Evolutionary conservation across 495 filamentous ascomycete species (phyloP), one percentile per base, ranked within the genome.

Genomic region (Filosporella fistucella): DNA sequence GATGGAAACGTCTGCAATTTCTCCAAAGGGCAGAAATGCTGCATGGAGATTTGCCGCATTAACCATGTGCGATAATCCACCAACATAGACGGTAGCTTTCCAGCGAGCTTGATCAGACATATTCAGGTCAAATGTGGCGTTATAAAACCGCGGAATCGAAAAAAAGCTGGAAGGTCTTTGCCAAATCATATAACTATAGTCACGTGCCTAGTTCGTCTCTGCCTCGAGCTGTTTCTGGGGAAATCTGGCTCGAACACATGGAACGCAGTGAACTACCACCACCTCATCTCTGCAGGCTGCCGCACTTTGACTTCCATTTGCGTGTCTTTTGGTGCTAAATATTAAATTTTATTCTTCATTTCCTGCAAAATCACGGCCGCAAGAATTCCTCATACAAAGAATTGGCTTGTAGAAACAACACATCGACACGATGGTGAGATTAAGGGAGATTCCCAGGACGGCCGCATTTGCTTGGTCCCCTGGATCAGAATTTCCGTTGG

Each of bases 391-490:
- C n/a, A n/a, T n/a, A n/a, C n/a, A n/a, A 36, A 42, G 28, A 37
- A 36, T 39, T 47, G 33, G 46, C 21, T 41, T 49, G 23, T 28
- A 51, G 23, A 36, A 56, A 42, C 51, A 56, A 59, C 72, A 83
- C 60, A 42, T 45, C 56, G 45, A 37, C 28, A 52, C 13, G 63
- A 99, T 99, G 93, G 91, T 95, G 59, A 84, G 88, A 66, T 73
- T 96, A 68, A 80, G 91, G 72, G 89, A 97, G 70, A 91, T 99
- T 62, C 86, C 89, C 60, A 78, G 93, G 68, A 97, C 93, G 49
- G 91, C 91, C 66, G 87, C 91, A 59, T 97, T 99, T 61, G 88
- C 94, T 50, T 99, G 93, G 91, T 93, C 89, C 51, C 85, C 89
- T 12, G 83, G 84, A 45, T 66, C 86, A 34, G 71, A 75, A 26